Conservation (phyloP, 352 stramenopile species). For the Globisporangium irregulare region DNA sequence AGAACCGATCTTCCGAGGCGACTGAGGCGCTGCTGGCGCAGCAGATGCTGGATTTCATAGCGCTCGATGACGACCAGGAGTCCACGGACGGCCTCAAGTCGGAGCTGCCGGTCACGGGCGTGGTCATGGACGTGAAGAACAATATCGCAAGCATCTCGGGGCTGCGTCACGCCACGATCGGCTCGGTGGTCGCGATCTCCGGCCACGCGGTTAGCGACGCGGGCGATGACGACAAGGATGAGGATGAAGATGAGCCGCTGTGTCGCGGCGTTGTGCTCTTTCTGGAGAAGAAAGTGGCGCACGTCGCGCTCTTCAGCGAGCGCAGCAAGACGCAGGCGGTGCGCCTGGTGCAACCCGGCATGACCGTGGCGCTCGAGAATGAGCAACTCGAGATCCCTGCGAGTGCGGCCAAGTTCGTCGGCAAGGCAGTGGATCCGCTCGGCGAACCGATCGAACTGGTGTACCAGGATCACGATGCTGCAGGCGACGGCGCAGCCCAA, state of each 20-base stretch:
- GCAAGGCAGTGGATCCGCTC: slow-evolving; percentile 50
- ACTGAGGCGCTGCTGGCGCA: slow-evolving; percentile 59
- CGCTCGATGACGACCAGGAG: slow-evolving; percentile 31
- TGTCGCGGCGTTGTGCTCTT: slow-evolving; percentile 56
- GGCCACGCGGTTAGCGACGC: slow-evolving; percentile 16
- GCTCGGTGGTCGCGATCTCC: slow-evolving; percentile 60
- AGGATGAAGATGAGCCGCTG: slow-evolving; percentile 4
- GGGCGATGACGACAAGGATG: not conserved
- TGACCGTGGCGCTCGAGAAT: slow-evolving; percentile 55
- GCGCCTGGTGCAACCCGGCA: slow-evolving; percentile 39
- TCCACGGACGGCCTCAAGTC: not conserved
- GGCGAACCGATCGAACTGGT: slow-evolving; percentile 31
- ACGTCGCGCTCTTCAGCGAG: slow-evolving; percentile 53
- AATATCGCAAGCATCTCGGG: slow-evolving; percentile 70
- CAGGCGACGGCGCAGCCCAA: not conserved
- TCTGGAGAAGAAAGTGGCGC: slow-evolving; percentile 53
- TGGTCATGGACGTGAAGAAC: slow-evolving; percentile 71
- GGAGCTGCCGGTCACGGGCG: slow-evolving; percentile 41
- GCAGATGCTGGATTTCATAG: slow-evolving; percentile 71
- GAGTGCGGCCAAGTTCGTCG: slow-evolving; percentile 40
- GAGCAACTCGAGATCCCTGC: slow-evolving; percentile 48
- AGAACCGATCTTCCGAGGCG: slow-evolving; percentile 30
- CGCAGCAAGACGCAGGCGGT: slow-evolving; percentile 23
- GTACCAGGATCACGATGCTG: slow-evolving; percentile 12
- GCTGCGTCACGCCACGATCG: slow-evolving; percentile 63